Base-by-base conservation (phyloP, 345 rosid genomes). In the Populus davidiana region DNA sequence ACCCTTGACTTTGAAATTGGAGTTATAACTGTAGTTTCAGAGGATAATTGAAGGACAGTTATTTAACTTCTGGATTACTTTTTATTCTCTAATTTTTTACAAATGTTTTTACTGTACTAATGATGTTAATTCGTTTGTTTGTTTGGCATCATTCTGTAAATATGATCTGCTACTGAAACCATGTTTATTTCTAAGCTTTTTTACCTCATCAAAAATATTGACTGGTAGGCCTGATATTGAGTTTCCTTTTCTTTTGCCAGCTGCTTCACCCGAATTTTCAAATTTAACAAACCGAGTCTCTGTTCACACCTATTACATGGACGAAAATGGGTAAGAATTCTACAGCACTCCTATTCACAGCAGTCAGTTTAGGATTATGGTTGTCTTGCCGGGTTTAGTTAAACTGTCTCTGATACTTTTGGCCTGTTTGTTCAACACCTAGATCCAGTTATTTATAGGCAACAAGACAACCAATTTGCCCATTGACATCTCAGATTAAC, bases 201-300 rank as follows among this genome's bases (percentile, higher is more conserved):
- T 56, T 23, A 56, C 63, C 23, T 56, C 62, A 20, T 54, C 25
- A 12, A 41, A 35, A 23, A 41, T 23, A 33, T 67, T 35, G 20
- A 2, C 18, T 49, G 41, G 27, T 62, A 52, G 77, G 72, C 21
- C 74, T 56, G 43, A 76, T 63, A 36, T 21, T 35, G 29, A 49
- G 63, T 23, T 20, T 25, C 52, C 65, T 72, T 73, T 61, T 52
- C 47, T 67, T 82, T 59, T 59, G 36, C 38, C 89, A 91, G 96
- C 81, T 88, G 86, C 85, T 94, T 96, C 88, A 94, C 97, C 78
- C 87, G 91, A 81, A 88, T 92, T 76, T 94, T 94, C 91, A 91
- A 92, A 76, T 92, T 88, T 89, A 90, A 77, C 77, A 88, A 79
- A 80, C 93, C 98, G 59, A 83, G 84, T 80, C 43, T 86, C 52